phyloP scores from a whole-genome alignment of 257 asterid genomes.

The Apocynum venetum region DNA sequence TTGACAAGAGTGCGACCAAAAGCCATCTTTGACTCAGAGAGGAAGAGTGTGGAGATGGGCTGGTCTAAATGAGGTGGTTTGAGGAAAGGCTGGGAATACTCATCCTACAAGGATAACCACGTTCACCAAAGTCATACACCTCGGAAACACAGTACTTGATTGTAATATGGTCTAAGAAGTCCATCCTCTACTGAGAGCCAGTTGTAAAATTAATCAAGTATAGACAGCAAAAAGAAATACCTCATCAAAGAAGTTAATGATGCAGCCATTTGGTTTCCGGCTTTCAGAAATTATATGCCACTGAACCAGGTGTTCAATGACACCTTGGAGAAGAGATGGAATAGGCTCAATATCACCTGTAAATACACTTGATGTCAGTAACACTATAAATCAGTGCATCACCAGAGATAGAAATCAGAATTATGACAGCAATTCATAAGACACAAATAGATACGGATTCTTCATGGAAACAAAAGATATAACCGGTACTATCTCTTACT shows the following conservation, averaged over 20 bases:
- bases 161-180: not conserved
- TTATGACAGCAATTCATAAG: not conserved
- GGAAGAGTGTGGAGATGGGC: conserved; percentile 82
- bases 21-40: conserved; percentile 87
- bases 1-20: conserved; percentile 77
- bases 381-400: not conserved
- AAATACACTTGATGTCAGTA: conserved; percentile 3
- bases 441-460: not conserved
- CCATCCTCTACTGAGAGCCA: not conserved
- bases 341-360: conserved; percentile 80
- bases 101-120: conserved; percentile 47
- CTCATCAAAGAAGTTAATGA: conserved; percentile 90
- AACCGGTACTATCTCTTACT: conserved; percentile 32
- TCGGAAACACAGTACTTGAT: not conserved
- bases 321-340: conserved; percentile 69
- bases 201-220: not conserved
- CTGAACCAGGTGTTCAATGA: conserved; percentile 76
- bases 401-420: not conserved
- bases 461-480: not conserved
- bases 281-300: conserved; percentile 85
- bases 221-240: conserved; percentile 28
- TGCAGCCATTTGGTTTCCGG: conserved; percentile 87
- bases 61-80: conserved; percentile 97
- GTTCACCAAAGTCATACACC: not conserved
- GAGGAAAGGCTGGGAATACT: conserved; percentile 87